Conservation (phyloP, 306 rosid genomes). For the Prunus padus region DNA sequence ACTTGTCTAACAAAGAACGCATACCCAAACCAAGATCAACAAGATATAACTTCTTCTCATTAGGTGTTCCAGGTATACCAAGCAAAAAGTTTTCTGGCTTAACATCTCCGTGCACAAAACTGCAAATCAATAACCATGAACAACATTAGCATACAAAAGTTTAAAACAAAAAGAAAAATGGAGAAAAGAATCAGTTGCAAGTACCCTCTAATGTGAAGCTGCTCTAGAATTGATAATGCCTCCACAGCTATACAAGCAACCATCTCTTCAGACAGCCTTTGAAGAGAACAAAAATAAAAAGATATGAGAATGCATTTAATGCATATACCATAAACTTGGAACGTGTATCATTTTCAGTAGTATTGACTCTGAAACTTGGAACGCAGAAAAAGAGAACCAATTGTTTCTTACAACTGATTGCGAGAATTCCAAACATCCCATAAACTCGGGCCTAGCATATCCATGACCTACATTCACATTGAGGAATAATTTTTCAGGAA, state of each 20-base stretch:
- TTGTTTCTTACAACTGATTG: constrained; percentile 39
- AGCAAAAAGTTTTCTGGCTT: constrained; percentile 43
- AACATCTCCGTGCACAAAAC: constrained; percentile 46
- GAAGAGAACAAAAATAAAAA: background rate
- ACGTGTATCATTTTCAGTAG: background rate
- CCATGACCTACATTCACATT: constrained; percentile 37
- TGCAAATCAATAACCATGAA: constrained; percentile 14
- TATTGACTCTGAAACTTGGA: background rate
- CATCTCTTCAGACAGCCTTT: constrained; percentile 39
- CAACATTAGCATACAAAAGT: background rate
- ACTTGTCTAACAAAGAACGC: background rate
- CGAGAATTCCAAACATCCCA: constrained; percentile 43
- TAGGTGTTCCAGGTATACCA: constrained; percentile 32
- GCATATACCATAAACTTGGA: background rate
- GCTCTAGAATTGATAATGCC: constrained; percentile 40
- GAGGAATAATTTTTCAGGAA: background rate
- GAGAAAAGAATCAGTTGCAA: background rate
- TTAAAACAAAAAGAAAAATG: background rate
- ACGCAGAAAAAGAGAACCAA: background rate
- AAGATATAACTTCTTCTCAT: constrained; percentile 40
- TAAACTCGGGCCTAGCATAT: constrained; percentile 40
- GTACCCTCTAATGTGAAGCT: constrained; percentile 36
- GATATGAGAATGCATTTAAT: background rate
- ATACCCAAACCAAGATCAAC: constrained; percentile 44
- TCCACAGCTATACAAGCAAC: constrained; percentile 46